phyloP scores from a whole-genome alignment of 768 basidiomycete species.

The Suillus paluster region DNA sequence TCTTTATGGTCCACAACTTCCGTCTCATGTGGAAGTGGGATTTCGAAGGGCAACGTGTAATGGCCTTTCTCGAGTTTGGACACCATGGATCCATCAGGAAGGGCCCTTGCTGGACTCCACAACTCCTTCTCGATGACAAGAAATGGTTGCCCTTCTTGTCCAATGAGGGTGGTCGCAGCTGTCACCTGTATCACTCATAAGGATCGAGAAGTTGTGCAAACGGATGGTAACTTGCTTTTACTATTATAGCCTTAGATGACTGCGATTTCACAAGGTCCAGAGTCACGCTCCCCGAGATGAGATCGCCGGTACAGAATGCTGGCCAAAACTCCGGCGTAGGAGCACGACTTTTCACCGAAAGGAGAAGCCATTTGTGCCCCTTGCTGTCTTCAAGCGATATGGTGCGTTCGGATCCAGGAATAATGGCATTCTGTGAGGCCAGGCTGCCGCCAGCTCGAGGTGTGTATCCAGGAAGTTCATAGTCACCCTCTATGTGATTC shows the following conservation, averaged over 20 bases:
- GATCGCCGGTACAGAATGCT: conserved; percentile 51
- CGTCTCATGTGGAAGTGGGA: conserved; percentile 50
- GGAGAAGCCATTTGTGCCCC: conserved; percentile 49
- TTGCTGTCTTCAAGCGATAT: conserved; percentile 48
- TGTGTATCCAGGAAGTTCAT: conserved; percentile 25
- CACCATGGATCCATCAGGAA: conserved; percentile 28
- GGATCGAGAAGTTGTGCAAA: background rate
- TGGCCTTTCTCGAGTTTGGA: conserved; percentile 48
- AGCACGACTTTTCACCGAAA: conserved; percentile 50
- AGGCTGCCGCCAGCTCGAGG: conserved; percentile 6
- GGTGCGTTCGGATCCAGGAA: conserved; percentile 36
- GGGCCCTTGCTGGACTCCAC: conserved; percentile 40
- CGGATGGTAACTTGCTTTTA: conserved; percentile 30
- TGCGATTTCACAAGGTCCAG: conserved; percentile 55
- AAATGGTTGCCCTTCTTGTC: conserved; percentile 57
- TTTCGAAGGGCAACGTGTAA: conserved; percentile 52
- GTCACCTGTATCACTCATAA: conserved; percentile 38
- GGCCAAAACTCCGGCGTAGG: conserved; percentile 44
- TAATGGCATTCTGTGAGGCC: background rate
- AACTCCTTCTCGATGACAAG: conserved; percentile 46
- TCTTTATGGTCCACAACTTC: conserved; percentile 42
- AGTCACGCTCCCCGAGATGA: conserved; percentile 53
- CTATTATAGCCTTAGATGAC: conserved; percentile 49
- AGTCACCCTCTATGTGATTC: conserved; percentile 10
- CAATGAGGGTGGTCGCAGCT: conserved; percentile 55